Evolutionary conservation across 371 early-diverging fungal species (phyloP).

Genomic region (Mucor irregularis): DNA sequence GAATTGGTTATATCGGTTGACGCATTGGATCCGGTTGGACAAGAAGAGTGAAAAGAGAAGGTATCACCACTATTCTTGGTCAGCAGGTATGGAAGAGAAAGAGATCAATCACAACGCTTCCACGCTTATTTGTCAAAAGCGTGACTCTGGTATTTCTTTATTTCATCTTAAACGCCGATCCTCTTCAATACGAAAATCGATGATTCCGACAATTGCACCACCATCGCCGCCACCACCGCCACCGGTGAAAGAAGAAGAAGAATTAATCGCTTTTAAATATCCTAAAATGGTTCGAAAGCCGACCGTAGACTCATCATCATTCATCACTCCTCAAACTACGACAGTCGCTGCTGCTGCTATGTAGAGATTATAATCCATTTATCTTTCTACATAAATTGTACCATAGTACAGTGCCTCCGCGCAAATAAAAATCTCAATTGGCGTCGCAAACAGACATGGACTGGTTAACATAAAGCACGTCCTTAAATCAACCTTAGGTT

Average conservation of each 20-base stretch:
- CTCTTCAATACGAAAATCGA: not conserved
- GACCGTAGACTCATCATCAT: not conserved
- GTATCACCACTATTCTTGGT: not conserved
- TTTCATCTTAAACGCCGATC: not conserved
- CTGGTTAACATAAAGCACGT: too few species aligned
- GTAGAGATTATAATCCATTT: too few species aligned
- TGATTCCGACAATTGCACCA: not conserved
- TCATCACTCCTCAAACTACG: too few species aligned
- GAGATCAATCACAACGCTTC: not conserved
- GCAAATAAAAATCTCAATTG: too few species aligned
- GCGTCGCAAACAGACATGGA: too few species aligned
- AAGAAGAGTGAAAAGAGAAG: not conserved
- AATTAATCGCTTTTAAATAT: slow-evolving; percentile 2
- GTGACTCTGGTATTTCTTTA: slow-evolving; percentile 6
- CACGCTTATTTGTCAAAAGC: not conserved
- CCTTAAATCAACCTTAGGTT: too few species aligned
- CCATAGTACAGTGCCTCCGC: too few species aligned
- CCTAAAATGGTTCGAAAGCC: slow-evolving; percentile 5
- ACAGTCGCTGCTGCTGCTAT: too few species aligned
- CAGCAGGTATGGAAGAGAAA: not conserved
- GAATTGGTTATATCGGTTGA: not conserved
- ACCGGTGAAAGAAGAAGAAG: not conserved
- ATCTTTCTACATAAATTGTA: too few species aligned
- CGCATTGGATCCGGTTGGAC: not conserved
- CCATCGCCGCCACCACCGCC: too few species aligned